phyloP scores from a whole-genome alignment of 2,329 filamentous ascomycete genomes.

The Cylindrodendrum hubeiense region DNA sequence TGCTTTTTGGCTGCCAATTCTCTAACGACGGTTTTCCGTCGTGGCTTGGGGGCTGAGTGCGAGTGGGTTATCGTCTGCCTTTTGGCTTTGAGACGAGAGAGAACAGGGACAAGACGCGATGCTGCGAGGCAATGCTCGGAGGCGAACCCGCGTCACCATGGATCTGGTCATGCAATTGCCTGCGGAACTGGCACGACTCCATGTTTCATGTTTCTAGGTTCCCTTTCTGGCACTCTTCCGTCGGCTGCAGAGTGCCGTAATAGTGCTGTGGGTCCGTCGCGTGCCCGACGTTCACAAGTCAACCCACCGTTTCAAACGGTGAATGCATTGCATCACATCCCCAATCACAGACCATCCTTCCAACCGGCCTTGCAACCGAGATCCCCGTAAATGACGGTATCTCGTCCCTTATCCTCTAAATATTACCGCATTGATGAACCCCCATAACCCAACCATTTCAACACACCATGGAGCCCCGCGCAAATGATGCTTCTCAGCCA shows the following conservation, averaged over 20 bases:
- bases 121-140: background rate
- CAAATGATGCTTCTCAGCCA: conserved; percentile 1
- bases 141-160: background rate
- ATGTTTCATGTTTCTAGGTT: conserved; percentile 4
- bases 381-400: background rate
- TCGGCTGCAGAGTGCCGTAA: background rate
- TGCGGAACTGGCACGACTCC: conserved; percentile 14
- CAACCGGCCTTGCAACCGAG: background rate
- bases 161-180: conserved; percentile 12
- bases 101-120: background rate
- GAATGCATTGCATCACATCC: too few relatives aligned
- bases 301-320: background rate
- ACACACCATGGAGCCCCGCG: background rate
- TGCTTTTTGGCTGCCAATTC: conserved; percentile 19
- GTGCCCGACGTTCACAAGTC: background rate
- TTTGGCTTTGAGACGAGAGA: background rate
- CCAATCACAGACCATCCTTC: too few relatives aligned
- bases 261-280: background rate
- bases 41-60: conserved; percentile 28
- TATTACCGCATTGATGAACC: background rate
- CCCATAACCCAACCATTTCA: background rate
- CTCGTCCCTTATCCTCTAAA: background rate
- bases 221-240: background rate
- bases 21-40: conserved; percentile 15
- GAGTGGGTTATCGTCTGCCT: background rate